Conservation (phyloP, 78 protist genomes). For the Dictyostelium firmibasis region DNA sequence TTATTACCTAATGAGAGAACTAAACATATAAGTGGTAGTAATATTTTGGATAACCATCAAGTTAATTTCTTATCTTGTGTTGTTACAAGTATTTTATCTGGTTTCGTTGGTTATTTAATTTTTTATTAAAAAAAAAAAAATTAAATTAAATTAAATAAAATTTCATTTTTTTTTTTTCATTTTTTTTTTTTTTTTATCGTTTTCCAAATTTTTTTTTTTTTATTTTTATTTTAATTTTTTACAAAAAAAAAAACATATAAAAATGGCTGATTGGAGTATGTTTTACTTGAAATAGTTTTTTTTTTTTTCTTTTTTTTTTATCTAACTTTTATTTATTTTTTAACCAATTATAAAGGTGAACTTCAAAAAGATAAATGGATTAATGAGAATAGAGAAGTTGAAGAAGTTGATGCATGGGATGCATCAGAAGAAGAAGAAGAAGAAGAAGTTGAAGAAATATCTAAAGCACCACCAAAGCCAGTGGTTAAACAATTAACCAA, state of each 20-base stretch:
- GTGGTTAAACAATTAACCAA: constrained; percentile 29
- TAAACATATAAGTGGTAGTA: constrained; percentile 5
- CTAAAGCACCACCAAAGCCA: constrained; percentile 27
- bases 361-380: constrained; percentile 14
- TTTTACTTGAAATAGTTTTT: background rate
- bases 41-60: constrained; percentile 65
- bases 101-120: background rate
- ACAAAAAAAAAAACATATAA: background rate
- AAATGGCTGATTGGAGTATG: constrained; percentile 17
- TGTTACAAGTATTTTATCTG: background rate
- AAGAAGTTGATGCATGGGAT: constrained; percentile 37
- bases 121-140: constrained; percentile 14
- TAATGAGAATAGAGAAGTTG: constrained; percentile 3
- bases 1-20: background rate
- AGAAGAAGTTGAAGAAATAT: background rate
- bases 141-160: background rate
- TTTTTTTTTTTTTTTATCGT: background rate
- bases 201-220: too few species aligned
- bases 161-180: background rate
- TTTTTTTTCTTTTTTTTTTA: background rate
- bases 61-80: constrained; percentile 55
- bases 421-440: constrained; percentile 20
- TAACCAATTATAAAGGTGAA: background rate
- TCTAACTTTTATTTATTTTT: background rate
- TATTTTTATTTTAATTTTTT: background rate